Conservation (phyloP, 129 eudicot genomes). For the Rutidosis leptorrhynchoides region DNA sequence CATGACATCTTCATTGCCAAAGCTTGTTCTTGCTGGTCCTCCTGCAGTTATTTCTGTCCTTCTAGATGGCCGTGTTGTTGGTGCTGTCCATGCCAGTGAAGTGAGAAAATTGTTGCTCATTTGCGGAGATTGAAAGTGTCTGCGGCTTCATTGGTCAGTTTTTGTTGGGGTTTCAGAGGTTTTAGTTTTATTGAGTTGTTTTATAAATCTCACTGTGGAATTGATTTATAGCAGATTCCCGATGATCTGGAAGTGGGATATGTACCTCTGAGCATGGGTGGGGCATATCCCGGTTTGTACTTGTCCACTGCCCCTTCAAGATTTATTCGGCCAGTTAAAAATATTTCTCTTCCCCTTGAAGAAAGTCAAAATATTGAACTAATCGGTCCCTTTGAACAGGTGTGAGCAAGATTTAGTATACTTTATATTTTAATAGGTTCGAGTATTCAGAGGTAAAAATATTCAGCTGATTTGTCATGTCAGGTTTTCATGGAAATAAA, state of each 20-base stretch:
- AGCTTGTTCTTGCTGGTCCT: conserved; percentile 77
- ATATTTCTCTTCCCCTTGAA: conserved; percentile 44
- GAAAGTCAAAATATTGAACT: conserved; percentile 59
- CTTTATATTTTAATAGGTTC: background rate
- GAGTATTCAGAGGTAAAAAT: too few species aligned
- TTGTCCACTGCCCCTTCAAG: conserved; percentile 74
- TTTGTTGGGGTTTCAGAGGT: background rate
- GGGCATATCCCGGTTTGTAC: conserved; percentile 80
- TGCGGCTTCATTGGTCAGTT: conserved; percentile 46
- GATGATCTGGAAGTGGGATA: conserved; percentile 93
- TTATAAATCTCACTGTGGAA: too few species aligned
- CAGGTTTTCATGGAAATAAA: conserved; percentile 95
- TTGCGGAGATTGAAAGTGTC: conserved; percentile 73
- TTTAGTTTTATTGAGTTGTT: too few species aligned
- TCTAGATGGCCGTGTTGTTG: conserved; percentile 85
- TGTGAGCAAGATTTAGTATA: background rate
- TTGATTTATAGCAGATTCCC: conserved; percentile 54
- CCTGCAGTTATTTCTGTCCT: conserved; percentile 84
- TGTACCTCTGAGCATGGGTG: conserved; percentile 81
- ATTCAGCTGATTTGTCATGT: background rate
- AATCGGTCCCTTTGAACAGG: conserved; percentile 97
- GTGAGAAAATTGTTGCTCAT: conserved; percentile 66
- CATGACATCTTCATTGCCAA: conserved; percentile 73
- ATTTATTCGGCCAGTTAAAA: conserved; percentile 73
- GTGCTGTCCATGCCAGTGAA: conserved; percentile 59